Evolutionary conservation across 129 eudicot genomes (phyloP).

Genomic region (Smallanthus sonchifolius): DNA sequence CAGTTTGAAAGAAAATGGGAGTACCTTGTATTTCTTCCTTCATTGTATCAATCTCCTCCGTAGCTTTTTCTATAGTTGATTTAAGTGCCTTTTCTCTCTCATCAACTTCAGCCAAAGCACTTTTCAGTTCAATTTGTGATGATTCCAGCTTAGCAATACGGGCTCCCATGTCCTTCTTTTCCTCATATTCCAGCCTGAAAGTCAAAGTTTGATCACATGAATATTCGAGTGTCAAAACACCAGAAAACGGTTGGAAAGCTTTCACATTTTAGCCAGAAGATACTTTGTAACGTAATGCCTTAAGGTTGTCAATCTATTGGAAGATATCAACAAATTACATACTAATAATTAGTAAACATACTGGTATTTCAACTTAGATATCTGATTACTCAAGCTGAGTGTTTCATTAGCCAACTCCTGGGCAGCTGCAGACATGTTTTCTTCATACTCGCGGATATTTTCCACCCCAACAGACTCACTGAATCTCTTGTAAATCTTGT

Average conservation of each 20-base stretch:
- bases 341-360: constrained; percentile 35
- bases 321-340: neutral
- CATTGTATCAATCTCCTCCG: constrained; percentile 56
- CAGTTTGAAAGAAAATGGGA: neutral
- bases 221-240: constrained; percentile 8
- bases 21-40: constrained; percentile 72
- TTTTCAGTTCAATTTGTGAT: constrained; percentile 47
- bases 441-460: constrained; percentile 94
- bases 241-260: neutral
- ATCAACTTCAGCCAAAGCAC: constrained; percentile 49
- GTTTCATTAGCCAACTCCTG: constrained; percentile 72
- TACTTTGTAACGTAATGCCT: neutral
- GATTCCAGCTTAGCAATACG: constrained; percentile 76
- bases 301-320: neutral
- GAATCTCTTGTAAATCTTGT: constrained; percentile 75
- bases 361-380: constrained; percentile 91
- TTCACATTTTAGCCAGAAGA: neutral
- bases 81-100: constrained; percentile 61
- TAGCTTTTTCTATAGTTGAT: constrained; percentile 58
- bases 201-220: neutral
- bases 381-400: constrained; percentile 80
- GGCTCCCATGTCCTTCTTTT: constrained; percentile 87
- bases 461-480: constrained; percentile 93
- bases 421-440: constrained; percentile 80
- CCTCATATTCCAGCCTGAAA: constrained; percentile 90